Conservation (phyloP, 1,284 basidiomycete species). For the Apiotrichum gamsii region DNA sequence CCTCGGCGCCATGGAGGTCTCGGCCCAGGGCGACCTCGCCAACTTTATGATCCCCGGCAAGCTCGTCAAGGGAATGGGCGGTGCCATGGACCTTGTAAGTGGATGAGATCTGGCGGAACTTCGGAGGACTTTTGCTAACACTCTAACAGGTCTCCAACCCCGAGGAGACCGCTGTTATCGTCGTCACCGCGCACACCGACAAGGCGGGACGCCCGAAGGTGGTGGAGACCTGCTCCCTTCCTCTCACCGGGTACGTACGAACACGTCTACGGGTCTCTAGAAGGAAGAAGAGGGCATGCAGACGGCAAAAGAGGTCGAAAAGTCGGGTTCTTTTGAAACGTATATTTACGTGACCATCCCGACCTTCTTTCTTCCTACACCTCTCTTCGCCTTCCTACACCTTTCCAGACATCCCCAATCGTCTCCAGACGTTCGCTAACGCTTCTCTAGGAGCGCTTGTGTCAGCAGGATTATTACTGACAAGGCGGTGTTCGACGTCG, state of each 20-base stretch:
- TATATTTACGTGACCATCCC: no score
- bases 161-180: conserved; percentile 59
- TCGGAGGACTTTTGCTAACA: no score
- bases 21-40: conserved; percentile 80
- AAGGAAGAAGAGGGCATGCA: no score
- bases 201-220: conserved; percentile 88
- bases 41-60: conserved; percentile 98
- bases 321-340: no score
- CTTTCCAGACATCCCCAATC: no score
- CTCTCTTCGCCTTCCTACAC: no score
- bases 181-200: conserved; percentile 55
- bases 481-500: conserved; percentile 79
- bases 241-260: conserved; percentile 85
- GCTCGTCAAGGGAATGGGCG: conserved; percentile 84
- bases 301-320: no score
- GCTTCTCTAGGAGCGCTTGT: no score
- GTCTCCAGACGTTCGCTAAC: no score
- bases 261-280: no score
- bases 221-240: conserved; percentile 70
- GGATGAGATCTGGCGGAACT: no score
- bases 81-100: conserved; percentile 88
- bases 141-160: conserved; percentile 49
- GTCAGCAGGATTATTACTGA: conserved; percentile 95
- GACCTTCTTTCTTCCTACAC: no score
- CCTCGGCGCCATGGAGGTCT: conserved; percentile 86